phyloP scores from a whole-genome alignment of 768 basidiomycete species.

The Lactarius psammicola region DNA sequence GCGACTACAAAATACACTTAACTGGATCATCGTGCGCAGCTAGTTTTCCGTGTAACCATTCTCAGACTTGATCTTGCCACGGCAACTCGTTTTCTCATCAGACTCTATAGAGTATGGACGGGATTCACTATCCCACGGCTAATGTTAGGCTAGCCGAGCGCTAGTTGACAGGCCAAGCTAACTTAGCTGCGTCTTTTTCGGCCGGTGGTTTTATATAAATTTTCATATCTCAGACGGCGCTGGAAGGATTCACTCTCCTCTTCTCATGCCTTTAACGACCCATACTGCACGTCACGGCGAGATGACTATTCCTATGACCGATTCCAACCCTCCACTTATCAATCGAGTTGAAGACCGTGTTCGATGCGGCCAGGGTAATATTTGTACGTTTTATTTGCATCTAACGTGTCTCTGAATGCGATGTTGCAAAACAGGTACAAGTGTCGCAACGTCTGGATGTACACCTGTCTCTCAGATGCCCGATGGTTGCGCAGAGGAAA shows the following conservation, averaged over 20 bases:
- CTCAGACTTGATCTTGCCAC: background rate
- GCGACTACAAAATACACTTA: background rate
- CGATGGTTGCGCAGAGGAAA: background rate
- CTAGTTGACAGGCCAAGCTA: background rate
- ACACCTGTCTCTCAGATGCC: background rate
- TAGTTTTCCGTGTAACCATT: background rate
- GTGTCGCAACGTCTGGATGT: background rate
- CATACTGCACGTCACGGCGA: constrained; percentile 8
- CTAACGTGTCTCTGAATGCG: background rate
- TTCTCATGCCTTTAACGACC: constrained; percentile 16
- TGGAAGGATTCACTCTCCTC: background rate
- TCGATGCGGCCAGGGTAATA: background rate
- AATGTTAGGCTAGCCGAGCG: background rate
- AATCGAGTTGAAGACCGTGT: background rate
- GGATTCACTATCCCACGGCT: background rate
- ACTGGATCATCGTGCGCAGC: background rate
- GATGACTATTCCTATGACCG: constrained; percentile 10
- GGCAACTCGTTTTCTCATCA: background rate
- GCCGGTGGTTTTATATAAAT: background rate
- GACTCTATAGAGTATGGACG: background rate
- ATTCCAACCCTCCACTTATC: background rate
- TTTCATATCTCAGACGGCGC: background rate
- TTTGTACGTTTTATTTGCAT: background rate
- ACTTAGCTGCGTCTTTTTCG: background rate
- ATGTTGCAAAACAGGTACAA: background rate